Conservation (phyloP, 306 rosid species). For the Canavalia ensiformis region DNA sequence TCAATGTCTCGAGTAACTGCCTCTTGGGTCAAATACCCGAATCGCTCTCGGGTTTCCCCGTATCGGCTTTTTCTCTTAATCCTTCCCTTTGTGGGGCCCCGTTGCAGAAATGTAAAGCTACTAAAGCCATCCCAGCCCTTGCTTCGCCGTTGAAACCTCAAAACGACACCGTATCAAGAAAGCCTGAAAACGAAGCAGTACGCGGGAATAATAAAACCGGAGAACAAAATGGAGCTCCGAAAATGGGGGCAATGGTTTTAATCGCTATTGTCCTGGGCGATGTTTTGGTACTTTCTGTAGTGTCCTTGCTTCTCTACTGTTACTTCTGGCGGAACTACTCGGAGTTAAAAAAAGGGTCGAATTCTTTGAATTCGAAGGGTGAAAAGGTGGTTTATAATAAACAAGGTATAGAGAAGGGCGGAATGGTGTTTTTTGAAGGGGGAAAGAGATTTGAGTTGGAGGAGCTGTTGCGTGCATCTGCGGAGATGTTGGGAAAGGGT, state of each 20-base stretch:
- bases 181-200: constrained; percentile 43
- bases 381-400: constrained; percentile 66
- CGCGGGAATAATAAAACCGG: constrained; percentile 4
- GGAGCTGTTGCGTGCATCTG: constrained; percentile 84
- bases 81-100: constrained; percentile 77
- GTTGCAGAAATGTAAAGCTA: constrained; percentile 48
- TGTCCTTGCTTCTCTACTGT: constrained; percentile 76
- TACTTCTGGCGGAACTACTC: constrained; percentile 67
- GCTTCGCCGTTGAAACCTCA: constrained; percentile 71
- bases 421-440: constrained; percentile 88
- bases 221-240: constrained; percentile 40
- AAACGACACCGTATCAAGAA: constrained; percentile 13
- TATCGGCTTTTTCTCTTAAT: constrained; percentile 63
- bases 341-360: not conserved
- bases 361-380: constrained; percentile 47
- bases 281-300: constrained; percentile 58
- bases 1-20: constrained; percentile 69
- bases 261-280: constrained; percentile 78
- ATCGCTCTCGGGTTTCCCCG: constrained; percentile 61
- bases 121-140: constrained; percentile 45
- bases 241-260: constrained; percentile 59
- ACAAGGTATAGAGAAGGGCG: constrained; percentile 60
- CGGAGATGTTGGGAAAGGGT: constrained; percentile 94
- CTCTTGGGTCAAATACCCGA: constrained; percentile 76
- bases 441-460: constrained; percentile 79